Evolutionary conservation across 1,139 yeast genomes (phyloP), one percentile per base, ranked within the genome.

Genomic region (Hyphopichia wangnamkhiaoensis): DNA sequence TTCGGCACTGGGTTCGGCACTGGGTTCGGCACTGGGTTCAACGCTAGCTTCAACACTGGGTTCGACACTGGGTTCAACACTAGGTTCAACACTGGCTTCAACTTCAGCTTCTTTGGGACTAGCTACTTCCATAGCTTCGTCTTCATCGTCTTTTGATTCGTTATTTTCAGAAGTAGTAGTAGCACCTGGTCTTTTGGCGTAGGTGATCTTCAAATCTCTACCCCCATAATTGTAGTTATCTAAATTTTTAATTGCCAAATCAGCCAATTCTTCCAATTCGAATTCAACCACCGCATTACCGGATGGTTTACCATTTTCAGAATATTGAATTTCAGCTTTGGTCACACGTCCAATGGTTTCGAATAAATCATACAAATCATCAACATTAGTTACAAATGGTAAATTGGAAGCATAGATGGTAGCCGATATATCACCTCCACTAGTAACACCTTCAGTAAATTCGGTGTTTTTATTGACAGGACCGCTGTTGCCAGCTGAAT

Each of bases 211-310:
- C 53, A 90, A 66, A 46, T 77, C 79, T 53, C 95, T 81, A 34
- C 87, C 90, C 52, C 97, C 98, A 56, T 91, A 91, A 49, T 76
- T 81, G 63, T 91, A 90, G 41, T 80, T 81, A 58, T 87, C 74
- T 58, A 91, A 76, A 63, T 84, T 86, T 40, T 71, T 71, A 47
- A 91, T 81, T 37, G 96, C 93, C 42, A 74, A 68, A 38, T 80
- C 85, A 1, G 98, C 95, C 42, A 79, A 71, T 28, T 79, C 89
- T 31, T 73, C 76, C 42, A 75, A 71, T 47, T 79, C 86, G 54
- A 87, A 88, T 58, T 83, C 80, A 31, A 91, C 93, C 32, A 90
- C 93, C 6, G 95, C 97, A 48, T 76, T 69, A 30, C 98, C 98
- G 4, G 84, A 71, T 18, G 96, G 82, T 54, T 84, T 76, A 30